Base-by-base conservation (phyloP, 208 protist species). In the Kentomonas sorsogonicus region DNA sequence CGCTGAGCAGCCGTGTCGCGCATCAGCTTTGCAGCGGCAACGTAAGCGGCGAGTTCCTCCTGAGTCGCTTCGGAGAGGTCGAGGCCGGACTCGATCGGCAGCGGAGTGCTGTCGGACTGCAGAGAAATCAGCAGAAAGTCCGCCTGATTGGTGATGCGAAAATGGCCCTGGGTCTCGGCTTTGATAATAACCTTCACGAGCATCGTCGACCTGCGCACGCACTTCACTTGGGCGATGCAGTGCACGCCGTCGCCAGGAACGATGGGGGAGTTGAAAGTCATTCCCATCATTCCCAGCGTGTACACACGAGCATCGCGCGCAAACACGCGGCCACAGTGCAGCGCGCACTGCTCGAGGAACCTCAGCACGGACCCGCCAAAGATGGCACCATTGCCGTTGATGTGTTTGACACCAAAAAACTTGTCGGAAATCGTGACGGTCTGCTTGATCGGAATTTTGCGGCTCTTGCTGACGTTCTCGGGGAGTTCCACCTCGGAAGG, bases 351-450 rank as follows among this genome's bases (percentile, higher is more conserved):
- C 45, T 72, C 74, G 69, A 80, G 69, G 53, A 66, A 80, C 1
- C 53, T 15, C n/a, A 80, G 50, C 29, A 76, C 23, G 23, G 65
- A 48, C 1, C 69, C 74, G 30, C 74, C 74, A 31, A 74, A 80
- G 41, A 80, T 56, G 43, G 59, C 53, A n/a, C 72, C 61, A 40
- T 80, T 75, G 36, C 23, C 13, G 53, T 79, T 79, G 38, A 66
- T 59, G 30, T 40, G 18, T 39, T 34, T 53, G 39, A 29, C 44
- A 33, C 33, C 18, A 40, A 64, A 64, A 11, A 51, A 56, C 7
- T 52, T 38, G 38, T 54, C 52, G 6, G 40, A 22, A 7, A 54
- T 22, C n/a, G 38, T 50, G 18, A 43, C 52, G n/a, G 51, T 51
- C 4, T 6, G 6, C 31, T 11, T 1, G 29, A 56, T 29, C 6